Conservation (phyloP, 768 basidiomycete species). For the Boletellus ananas region DNA sequence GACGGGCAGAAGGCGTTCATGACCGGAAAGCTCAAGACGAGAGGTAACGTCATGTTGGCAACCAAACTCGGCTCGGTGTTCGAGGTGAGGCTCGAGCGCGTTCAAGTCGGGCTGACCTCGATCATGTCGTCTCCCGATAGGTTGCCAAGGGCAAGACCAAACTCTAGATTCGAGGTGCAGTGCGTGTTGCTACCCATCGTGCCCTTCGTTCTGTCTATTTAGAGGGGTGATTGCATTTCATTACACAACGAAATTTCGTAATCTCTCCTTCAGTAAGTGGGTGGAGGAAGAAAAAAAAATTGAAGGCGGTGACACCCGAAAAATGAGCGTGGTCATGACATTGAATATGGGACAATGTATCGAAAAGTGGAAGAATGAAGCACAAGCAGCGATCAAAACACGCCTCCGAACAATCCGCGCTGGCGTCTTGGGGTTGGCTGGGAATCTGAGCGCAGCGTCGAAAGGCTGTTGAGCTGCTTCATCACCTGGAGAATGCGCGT, state of each 20-base stretch:
- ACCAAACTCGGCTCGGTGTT: slow-evolving; percentile 86
- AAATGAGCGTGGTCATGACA: slow-evolving; percentile 9
- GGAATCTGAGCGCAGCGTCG: slow-evolving; percentile 80
- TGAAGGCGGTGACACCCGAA: neutral
- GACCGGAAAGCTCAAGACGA: slow-evolving; percentile 90
- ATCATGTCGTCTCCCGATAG: slow-evolving; percentile 1
- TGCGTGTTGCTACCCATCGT: neutral
- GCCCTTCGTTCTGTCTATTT: neutral
- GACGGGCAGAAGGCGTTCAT: slow-evolving; percentile 96
- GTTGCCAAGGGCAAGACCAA: slow-evolving; percentile 40
- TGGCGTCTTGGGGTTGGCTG: slow-evolving; percentile 70
- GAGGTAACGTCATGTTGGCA: slow-evolving; percentile 90
- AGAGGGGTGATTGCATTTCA: slow-evolving; percentile 18
- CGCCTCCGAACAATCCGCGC: slow-evolving; percentile 73
- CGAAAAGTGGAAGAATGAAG: neutral
- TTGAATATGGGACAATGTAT: neutral
- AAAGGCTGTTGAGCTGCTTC: slow-evolving; percentile 91
- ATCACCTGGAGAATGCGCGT: slow-evolving; percentile 60
- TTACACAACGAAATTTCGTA: slow-evolving; percentile 12
- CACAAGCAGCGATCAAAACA: slow-evolving; percentile 51
- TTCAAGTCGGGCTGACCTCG: neutral
- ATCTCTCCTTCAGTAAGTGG: neutral
- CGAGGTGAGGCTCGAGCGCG: slow-evolving; percentile 47
- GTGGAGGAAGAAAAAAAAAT: neutral
- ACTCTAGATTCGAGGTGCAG: slow-evolving; percentile 25